Conservation (phyloP, 2,329 filamentous ascomycete species). For the Apiospora malaysiana region DNA sequence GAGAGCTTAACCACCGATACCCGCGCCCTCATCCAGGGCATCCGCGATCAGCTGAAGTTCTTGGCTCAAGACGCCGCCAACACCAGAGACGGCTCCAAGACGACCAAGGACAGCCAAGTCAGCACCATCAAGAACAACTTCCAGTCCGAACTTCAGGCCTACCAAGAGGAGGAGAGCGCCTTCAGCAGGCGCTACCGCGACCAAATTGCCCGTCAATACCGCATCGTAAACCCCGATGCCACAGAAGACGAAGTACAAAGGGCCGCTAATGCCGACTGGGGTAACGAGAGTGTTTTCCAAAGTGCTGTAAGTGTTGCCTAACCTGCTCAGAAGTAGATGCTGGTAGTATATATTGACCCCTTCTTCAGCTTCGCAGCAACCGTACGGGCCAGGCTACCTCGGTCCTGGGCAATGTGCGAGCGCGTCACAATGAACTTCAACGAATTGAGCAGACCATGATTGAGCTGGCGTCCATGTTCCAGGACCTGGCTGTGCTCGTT, state of each 20-base stretch:
- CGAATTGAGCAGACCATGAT: conserved; percentile 77
- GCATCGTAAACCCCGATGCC: conserved; percentile 83
- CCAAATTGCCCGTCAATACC: conserved; percentile 80
- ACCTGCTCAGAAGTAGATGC: neutral
- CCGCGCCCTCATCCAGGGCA: conserved; percentile 73
- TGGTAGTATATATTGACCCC: conserved; percentile 13
- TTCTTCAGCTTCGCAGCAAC: conserved; percentile 74
- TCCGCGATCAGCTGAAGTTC: conserved; percentile 80
- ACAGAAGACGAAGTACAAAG: conserved; percentile 73
- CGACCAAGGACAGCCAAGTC: conserved; percentile 70
- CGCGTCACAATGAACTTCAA: conserved; percentile 83
- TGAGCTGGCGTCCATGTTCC: conserved; percentile 73
- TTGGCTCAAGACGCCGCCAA: conserved; percentile 73
- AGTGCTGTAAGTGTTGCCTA: conserved; percentile 63
- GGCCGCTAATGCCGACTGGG: conserved; percentile 74
- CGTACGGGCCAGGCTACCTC: conserved; percentile 74
- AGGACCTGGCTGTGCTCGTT: conserved; percentile 76
- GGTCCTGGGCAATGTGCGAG: conserved; percentile 78
- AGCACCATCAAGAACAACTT: conserved; percentile 74
- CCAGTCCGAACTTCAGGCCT: conserved; percentile 72
- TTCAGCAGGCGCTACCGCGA: conserved; percentile 77
- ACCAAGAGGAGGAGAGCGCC: conserved; percentile 72
- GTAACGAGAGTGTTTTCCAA: conserved; percentile 81
- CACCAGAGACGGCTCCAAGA: conserved; percentile 63
- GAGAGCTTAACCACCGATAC: conserved; percentile 73